phyloP scores from a whole-genome alignment of 73 alveolate species.

The Tetrahymena elliotti region DNA sequence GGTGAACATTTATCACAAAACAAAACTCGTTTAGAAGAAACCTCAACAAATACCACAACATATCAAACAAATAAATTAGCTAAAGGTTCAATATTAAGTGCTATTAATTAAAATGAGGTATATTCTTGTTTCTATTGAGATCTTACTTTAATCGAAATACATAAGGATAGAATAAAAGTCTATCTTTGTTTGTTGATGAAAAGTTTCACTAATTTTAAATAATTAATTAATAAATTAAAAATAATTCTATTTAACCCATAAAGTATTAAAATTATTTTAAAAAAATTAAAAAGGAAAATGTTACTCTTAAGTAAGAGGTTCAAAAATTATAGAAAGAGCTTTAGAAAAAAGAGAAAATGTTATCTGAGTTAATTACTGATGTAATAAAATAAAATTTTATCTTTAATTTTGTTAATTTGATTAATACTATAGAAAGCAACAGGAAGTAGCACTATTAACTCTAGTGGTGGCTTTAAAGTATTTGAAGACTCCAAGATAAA shows the following conservation, averaged over 20 bases:
- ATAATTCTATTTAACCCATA: background rate
- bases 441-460: background rate
- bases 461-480: background rate
- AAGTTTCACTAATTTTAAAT: background rate
- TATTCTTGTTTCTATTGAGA: background rate
- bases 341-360: background rate
- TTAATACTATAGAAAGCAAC: background rate
- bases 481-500: background rate
- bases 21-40: background rate
- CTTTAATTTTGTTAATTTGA: background rate
- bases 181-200: background rate
- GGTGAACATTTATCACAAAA: background rate
- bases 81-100: background rate
- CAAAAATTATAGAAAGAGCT: background rate
- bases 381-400: background rate
- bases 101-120: background rate
- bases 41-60: background rate
- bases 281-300: too few relatives aligned
- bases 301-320: background rate
- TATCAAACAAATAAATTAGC: background rate
- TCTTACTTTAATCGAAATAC: too few relatives aligned
- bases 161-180: too few relatives aligned
- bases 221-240: background rate
- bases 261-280: background rate
- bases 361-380: background rate